Base-by-base conservation (phyloP, 768 basidiomycete genomes). In the Mycena kentingensis region DNA sequence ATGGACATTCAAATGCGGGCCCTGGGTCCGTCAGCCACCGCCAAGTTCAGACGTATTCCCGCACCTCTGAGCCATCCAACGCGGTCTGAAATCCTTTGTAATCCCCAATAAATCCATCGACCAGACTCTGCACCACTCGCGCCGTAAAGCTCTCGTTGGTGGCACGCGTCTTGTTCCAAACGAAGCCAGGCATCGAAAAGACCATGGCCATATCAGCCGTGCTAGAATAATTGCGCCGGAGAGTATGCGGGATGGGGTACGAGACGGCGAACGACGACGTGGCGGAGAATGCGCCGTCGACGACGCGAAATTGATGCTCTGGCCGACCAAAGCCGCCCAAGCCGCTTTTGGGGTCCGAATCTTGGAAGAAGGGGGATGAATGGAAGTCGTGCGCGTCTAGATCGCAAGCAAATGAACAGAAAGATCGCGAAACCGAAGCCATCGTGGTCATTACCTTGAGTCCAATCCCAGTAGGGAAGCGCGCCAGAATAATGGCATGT, bases 161-260 rank as follows among this genome's bases (percentile, higher is more conserved):
- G n/a, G 54, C 36, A 36, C 54, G 31, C 16, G n/a, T 10, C 4
- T 59, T 63, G 29, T 69, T 53, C 34, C 59, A 52, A 34, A 63
- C 55, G 35, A 63, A 38, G 4, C 18, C 44, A 3, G 61, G 49
- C 15, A 53, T 26, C 13, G 36, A 28, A 13, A 36, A 45, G 10
- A 51, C 26, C 11, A 15, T 18, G 25, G 38, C 52, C 22, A 45
- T 18, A 24, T 35, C 67, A 18, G 71, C 67, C 38, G 60, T 61
- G 21, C 67, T 63, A 1, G 66, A 68, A 60, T 63, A 73, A 43
- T 66, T 68, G 8, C 72, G 63, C 18, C 72, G 67, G 25, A 72
- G 21, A 22, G 42, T 58, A 55, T 73, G 70, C 27, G 67, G 64
- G 18, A 56, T 55, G 13, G 71, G 71, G 38, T 73, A 73, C 11